Percentiles rank a stretch among this genome's conserved stretches.
These are phyloP conservation scores for Heterobasidion annosum DNA, from an alignment of 1,284 basidiomycete species.

Conservation along the genomic window DNA sequence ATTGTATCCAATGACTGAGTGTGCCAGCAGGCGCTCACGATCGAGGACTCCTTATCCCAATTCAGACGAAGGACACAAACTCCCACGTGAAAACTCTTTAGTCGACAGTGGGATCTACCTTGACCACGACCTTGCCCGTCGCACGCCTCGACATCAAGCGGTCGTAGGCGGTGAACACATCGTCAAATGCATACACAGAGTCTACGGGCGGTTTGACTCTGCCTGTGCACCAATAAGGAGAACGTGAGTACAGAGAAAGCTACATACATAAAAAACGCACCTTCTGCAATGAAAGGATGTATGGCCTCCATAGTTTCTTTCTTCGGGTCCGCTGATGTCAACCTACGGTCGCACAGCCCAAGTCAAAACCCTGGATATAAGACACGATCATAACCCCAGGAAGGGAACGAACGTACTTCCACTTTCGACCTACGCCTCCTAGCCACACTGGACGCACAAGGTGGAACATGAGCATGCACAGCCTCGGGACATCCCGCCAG, in stretches of 20 bases:
- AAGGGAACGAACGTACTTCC: constrained; percentile 23
- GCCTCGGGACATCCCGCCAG: constrained; percentile 6
- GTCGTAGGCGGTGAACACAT: constrained; percentile 51
- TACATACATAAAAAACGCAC: constrained; percentile 18
- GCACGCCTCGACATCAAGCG: constrained; percentile 45
- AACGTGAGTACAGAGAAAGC: not conserved
- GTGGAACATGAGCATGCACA: constrained; percentile 14
- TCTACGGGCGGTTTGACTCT: constrained; percentile 52
- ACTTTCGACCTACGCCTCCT: constrained; percentile 35
- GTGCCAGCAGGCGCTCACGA: no score
- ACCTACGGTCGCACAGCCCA: no score
- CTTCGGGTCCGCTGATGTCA: no score
- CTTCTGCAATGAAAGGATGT: constrained; percentile 21
- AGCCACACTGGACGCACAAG: constrained; percentile 29
- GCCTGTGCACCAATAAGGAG: constrained; percentile 21
- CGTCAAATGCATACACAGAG: constrained; percentile 49
- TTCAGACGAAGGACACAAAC: no score
- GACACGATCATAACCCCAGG: no score
- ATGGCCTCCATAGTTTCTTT: no score
- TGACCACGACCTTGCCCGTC: constrained; percentile 55
- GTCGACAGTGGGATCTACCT: constrained; percentile 18
- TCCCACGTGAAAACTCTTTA: not conserved
- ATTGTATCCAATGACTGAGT: no score
- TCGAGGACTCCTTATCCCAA: no score
- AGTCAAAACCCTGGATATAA: no score